Percentiles rank a stretch among this genome's conserved stretches.
These are phyloP conservation scores for Arthroderma uncinatum DNA, from an alignment of 2,329 filamentous ascomycete species.

Conservation along the genomic window DNA sequence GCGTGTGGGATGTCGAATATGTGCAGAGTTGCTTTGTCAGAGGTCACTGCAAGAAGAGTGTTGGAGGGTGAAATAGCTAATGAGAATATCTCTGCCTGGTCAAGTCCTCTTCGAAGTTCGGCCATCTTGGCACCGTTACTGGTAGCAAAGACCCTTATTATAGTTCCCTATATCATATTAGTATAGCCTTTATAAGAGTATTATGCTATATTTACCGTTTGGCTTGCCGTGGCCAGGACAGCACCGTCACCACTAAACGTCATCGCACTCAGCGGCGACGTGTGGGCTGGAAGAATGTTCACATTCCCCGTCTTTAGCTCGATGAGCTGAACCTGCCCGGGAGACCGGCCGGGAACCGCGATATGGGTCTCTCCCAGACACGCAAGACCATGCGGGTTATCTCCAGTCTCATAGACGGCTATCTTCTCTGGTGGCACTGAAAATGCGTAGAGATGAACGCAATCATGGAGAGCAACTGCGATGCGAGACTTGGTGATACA, in stretches of 20 bases:
- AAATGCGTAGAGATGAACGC: slow-evolving; percentile 70
- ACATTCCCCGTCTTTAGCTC: slow-evolving; percentile 68
- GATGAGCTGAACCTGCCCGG: slow-evolving; percentile 81
- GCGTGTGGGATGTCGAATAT: slow-evolving; percentile 68
- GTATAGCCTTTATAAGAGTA: background rate
- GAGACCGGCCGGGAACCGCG: slow-evolving; percentile 75
- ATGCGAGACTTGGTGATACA: slow-evolving; percentile 66
- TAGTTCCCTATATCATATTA: slow-evolving; percentile 52
- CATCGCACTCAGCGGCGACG: slow-evolving; percentile 64
- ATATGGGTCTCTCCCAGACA: slow-evolving; percentile 62
- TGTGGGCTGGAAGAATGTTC: slow-evolving; percentile 87
- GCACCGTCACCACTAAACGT: slow-evolving; percentile 69
- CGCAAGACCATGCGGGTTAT: slow-evolving; percentile 72
- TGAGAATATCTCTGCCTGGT: slow-evolving; percentile 77
- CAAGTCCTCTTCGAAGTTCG: slow-evolving; percentile 79
- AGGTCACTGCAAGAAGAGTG: slow-evolving; percentile 75
- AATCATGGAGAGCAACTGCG: slow-evolving; percentile 70
- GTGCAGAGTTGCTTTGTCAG: slow-evolving; percentile 91
- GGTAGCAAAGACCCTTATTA: slow-evolving; percentile 77
- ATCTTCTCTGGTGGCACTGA: slow-evolving; percentile 58
- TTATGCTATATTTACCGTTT: slow-evolving; percentile 44
- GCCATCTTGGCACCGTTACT: slow-evolving; percentile 66
- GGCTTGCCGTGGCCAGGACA: slow-evolving; percentile 77
- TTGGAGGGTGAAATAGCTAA: slow-evolving; percentile 77
- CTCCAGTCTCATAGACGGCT: slow-evolving; percentile 70